Evolutionary conservation across 106 monocot genomes (phyloP).

Genomic region (Narthecium ossifragum): DNA sequence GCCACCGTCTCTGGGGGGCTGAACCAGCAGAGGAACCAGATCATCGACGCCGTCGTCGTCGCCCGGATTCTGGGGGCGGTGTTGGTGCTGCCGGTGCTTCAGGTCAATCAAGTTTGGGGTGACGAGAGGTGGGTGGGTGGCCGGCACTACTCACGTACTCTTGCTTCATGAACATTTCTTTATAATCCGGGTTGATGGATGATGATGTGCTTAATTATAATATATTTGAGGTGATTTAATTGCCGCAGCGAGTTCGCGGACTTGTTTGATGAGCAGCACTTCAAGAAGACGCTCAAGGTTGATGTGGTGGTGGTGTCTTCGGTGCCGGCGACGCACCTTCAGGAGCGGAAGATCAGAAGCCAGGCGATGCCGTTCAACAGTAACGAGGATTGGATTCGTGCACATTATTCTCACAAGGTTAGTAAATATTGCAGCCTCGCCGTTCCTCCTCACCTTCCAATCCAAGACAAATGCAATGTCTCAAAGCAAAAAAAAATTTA

Average conservation of each 20-base stretch:
- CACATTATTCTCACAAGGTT: slow-evolving; percentile 21
- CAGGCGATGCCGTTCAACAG: slow-evolving; percentile 31
- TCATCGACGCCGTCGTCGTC: slow-evolving; percentile 50
- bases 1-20: slow-evolving; percentile 48
- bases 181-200: no score
- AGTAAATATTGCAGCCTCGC: no score
- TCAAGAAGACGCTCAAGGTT: slow-evolving; percentile 33
- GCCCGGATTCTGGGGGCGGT: slow-evolving; percentile 38
- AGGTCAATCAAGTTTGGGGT: slow-evolving; percentile 57
- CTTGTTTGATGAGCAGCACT: slow-evolving; percentile 42
- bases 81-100: slow-evolving; percentile 42
- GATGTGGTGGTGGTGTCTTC: slow-evolving; percentile 38
- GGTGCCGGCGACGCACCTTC: slow-evolving; percentile 31
- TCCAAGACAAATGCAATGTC: no score
- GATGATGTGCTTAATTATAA: no score
- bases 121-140: slow-evolving; percentile 55
- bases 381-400: slow-evolving; percentile 27
- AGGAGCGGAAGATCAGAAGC: slow-evolving; percentile 15
- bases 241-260: slow-evolving; percentile 47
- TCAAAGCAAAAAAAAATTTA: no score
- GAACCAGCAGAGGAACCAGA: slow-evolving; percentile 57
- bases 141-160: no score
- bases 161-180: no score
- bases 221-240: neutral
- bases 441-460: no score